Evolutionary conservation across 179 eudicot species (phyloP).

Genomic region (Dionaea muscipula): DNA sequence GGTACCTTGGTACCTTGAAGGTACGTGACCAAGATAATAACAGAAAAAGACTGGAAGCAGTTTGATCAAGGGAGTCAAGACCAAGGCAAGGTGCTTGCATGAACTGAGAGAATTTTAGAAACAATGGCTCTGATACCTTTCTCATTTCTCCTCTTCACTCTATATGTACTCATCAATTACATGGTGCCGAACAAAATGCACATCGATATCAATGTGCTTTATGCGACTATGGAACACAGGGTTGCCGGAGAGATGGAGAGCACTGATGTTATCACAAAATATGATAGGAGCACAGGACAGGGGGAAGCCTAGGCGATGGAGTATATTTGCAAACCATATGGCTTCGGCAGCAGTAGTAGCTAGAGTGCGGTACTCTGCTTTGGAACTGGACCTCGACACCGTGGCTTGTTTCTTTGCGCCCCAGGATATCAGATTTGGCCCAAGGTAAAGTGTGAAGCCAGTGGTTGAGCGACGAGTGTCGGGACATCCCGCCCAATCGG

Average conservation of each 20-base stretch:
- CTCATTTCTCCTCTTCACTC: too few relatives aligned
- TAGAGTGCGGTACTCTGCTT: conserved; percentile 1
- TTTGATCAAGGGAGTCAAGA: too few relatives aligned
- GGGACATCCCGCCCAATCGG: conserved; percentile 1
- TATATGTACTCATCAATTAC: too few relatives aligned
- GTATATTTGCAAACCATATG: background rate
- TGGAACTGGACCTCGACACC: background rate
- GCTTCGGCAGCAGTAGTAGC: background rate
- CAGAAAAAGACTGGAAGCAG: too few relatives aligned
- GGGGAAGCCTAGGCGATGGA: background rate
- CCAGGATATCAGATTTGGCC: background rate
- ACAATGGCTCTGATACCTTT: too few relatives aligned
- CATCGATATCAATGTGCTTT: background rate
- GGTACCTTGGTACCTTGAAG: too few relatives aligned
- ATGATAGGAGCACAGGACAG: background rate
- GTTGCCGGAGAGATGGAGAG: background rate
- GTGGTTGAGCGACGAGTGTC: background rate
- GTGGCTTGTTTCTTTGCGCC: background rate
- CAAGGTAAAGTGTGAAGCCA: background rate
- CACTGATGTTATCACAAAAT: conserved; percentile 7
- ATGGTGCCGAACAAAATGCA: conserved; percentile 7
- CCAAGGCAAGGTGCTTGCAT: too few relatives aligned
- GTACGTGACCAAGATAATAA: too few relatives aligned
- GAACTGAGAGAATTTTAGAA: too few relatives aligned
- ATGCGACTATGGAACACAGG: conserved; percentile 3